Evolutionary conservation across 352 stramenopile species (phyloP).

Genomic region (Phytopythium delawarense): DNA sequence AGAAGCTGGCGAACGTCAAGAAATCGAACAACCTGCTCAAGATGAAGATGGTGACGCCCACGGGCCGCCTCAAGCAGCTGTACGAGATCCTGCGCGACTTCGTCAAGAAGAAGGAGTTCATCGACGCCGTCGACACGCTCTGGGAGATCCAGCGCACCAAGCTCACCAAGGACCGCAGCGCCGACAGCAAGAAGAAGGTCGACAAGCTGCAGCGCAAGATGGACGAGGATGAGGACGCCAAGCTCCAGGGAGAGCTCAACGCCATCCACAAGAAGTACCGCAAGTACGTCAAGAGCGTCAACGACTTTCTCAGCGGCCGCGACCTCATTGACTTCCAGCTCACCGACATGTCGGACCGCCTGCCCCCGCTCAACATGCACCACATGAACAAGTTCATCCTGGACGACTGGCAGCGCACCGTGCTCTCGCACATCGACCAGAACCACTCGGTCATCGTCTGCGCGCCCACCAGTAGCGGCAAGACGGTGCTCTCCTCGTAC

Average conservation of each 20-base stretch:
- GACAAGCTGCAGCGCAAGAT: conserved; percentile 70
- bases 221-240: conserved; percentile 72
- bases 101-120: conserved; percentile 84
- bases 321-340: conserved; percentile 86
- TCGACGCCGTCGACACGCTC: conserved; percentile 80
- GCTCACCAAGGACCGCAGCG: conserved; percentile 40
- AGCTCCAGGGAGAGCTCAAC: conserved; percentile 56
- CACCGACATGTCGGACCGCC: conserved; percentile 82
- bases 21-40: conserved; percentile 72
- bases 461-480: conserved; percentile 96
- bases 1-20: conserved; percentile 87
- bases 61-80: conserved; percentile 73
- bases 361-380: conserved; percentile 86
- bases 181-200: conserved; percentile 53
- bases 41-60: conserved; percentile 87
- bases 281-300: conserved; percentile 80
- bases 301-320: conserved; percentile 60
- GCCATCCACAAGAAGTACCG: conserved; percentile 85
- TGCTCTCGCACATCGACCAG: conserved; percentile 94
- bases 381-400: conserved; percentile 93
- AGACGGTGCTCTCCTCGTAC: conserved; percentile 92
- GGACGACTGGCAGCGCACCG: conserved; percentile 97
- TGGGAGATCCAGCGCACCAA: conserved; percentile 85
- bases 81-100: conserved; percentile 84
- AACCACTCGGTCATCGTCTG: conserved; percentile 96